Evolutionary conservation across 2,329 filamentous ascomycete species (phyloP), one percentile per base, ranked within the genome.

Genomic region (Penicillium aurantiogriseum): DNA sequence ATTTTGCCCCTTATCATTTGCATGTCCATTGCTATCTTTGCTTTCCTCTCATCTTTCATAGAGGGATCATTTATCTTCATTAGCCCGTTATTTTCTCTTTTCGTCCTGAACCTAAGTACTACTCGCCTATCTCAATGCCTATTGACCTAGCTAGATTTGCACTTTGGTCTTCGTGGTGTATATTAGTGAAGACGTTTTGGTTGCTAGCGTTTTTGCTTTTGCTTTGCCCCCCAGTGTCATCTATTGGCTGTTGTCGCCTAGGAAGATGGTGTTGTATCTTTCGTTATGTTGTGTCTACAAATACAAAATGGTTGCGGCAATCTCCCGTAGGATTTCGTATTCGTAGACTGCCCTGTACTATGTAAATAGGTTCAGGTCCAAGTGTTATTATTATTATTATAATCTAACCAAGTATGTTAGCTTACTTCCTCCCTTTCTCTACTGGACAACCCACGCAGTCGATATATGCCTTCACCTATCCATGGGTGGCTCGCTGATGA

Each of bases 141-240:
- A 45, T 61, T 50, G 46, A 43, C 56, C 53, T 57, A 63, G 56
- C 51, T 58, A 60, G 57, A 58, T 51, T 46, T 56, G 42, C 36
- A 40, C 46, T 54, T 58, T 53, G 46, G 62, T 66, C 59, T 62
- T 65, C 64, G 62, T 68, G 60, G 51, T 71, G 68, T 70, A 71
- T 62, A 65, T 63, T 69, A 69, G 56, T 33, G 57, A 60, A 60
- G 54, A 59, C 25, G 33, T 54, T 40, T 27, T 51, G 31, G 35
- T 56, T 51, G 45, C 38, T n/a, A 38, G 40, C 55, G 51, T 35
- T 5, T 46, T 51, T 21, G n/a, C 4, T 43, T 49, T 29, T 50
- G 45, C 10, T 49, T 52, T 38, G 17, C 3, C 19, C 19, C 40
- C 25, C 33, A n/a, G 13, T 52, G 19, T 36, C 36, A 42, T 51